Conservation (phyloP, 2,329 filamentous ascomycete genomes). For the Aureobasidium sp. region DNA sequence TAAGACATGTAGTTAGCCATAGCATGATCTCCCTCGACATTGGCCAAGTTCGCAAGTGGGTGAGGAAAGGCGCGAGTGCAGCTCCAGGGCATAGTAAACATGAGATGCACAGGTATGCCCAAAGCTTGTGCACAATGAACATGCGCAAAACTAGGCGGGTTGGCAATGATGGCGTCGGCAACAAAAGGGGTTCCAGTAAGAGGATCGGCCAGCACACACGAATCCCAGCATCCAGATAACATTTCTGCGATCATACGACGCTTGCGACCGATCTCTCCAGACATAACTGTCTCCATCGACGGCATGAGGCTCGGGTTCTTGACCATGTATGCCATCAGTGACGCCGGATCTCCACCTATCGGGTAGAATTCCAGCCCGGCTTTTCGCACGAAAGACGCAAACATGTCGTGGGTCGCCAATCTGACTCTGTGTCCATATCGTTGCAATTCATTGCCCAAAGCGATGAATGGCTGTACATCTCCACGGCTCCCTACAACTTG, state of each 20-base stretch:
- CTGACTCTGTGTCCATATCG: slow-evolving; percentile 43
- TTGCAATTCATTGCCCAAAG: slow-evolving; percentile 43
- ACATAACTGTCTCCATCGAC: slow-evolving; percentile 66
- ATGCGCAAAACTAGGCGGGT: slow-evolving; percentile 70
- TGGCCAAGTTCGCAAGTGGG: slow-evolving; percentile 74
- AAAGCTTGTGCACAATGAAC: slow-evolving; percentile 69
- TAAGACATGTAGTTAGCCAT: slow-evolving; percentile 80
- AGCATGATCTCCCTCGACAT: slow-evolving; percentile 66
- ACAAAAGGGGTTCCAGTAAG: slow-evolving; percentile 53
- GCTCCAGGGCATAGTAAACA: slow-evolving; percentile 95
- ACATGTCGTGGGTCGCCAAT: slow-evolving; percentile 43
- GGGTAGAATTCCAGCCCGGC: slow-evolving; percentile 47
- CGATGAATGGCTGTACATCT: slow-evolving; percentile 46
- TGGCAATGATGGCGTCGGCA: slow-evolving; percentile 73
- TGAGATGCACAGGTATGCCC: slow-evolving; percentile 70
- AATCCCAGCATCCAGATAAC: slow-evolving; percentile 78
- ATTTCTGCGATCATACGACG: slow-evolving; percentile 71
- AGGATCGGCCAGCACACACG: slow-evolving; percentile 46
- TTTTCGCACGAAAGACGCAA: slow-evolving; percentile 43
- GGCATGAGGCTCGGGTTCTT: slow-evolving; percentile 84
- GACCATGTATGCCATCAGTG: slow-evolving; percentile 72
- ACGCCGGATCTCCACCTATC: slow-evolving; percentile 44
- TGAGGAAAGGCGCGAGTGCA: slow-evolving; percentile 81
- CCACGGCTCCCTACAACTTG: slow-evolving; percentile 44
- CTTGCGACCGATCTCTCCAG: slow-evolving; percentile 68